Evolutionary conservation across 129 eudicot species (phyloP).

Genomic region (Helianthus tuberosus): DNA sequence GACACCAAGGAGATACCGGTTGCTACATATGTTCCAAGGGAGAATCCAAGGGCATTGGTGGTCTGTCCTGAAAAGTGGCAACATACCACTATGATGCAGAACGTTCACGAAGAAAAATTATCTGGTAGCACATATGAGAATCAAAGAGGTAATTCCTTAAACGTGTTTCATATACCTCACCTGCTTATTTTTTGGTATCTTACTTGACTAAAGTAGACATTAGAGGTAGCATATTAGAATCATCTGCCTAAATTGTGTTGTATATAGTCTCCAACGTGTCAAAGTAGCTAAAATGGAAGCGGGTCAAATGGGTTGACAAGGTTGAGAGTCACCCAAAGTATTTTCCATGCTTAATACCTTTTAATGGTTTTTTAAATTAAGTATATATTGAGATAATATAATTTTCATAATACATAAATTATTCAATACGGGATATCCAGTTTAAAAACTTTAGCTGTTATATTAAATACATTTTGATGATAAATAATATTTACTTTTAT

Average conservation of each 20-base stretch:
- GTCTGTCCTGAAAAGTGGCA: conserved; percentile 29
- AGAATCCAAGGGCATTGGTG: conserved; percentile 57
- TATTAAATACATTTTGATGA: background rate
- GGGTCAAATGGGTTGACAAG: background rate
- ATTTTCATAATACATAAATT: background rate
- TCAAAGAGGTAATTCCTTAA: conserved; percentile 28
- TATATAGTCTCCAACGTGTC: background rate
- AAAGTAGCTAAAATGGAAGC: background rate
- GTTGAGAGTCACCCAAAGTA: background rate
- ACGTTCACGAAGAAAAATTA: conserved; percentile 12
- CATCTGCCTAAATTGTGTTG: conserved; percentile 1
- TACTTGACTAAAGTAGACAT: background rate
- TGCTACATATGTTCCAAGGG: conserved; percentile 46
- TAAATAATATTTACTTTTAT: background rate
- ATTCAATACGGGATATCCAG: background rate
- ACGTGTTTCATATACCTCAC: background rate
- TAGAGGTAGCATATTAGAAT: background rate
- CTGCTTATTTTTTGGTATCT: background rate
- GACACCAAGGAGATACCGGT: conserved; percentile 32
- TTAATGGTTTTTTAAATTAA: background rate
- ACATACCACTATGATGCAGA: conserved; percentile 13
- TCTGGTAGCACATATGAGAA: conserved; percentile 13
- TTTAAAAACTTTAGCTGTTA: background rate
- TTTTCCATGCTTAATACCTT: background rate
- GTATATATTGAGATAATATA: background rate